Conservation (phyloP, 148 eudicot species). For the Beta vulgaris region DNA sequence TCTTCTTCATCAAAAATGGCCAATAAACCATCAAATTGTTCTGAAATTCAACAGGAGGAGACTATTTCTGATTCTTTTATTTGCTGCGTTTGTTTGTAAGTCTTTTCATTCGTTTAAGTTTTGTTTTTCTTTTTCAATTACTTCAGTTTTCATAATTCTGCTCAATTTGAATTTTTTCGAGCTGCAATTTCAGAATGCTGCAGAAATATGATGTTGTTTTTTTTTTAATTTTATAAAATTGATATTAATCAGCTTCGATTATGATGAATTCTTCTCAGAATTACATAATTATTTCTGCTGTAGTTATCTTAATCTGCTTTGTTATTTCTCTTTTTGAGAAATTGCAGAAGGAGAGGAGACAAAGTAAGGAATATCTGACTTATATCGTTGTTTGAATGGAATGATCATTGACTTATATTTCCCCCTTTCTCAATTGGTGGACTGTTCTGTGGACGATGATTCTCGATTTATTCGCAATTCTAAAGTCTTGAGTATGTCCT, state of each 20-base stretch:
- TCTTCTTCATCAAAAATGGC: constrained; percentile 9
- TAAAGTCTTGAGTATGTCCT: no score
- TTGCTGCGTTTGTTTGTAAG: constrained; percentile 73
- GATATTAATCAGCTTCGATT: neutral
- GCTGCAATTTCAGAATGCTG: neutral
- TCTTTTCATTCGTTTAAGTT: neutral
- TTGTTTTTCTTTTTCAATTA: neutral
- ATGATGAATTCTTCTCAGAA: neutral
- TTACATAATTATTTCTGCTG: no score
- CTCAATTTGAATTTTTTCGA: neutral
- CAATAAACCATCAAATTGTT: constrained; percentile 13
- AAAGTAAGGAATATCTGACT: no score
- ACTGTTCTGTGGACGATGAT: neutral
- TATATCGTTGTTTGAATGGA: neutral
- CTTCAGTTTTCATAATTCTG: neutral
- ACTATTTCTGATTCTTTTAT: constrained; percentile 44
- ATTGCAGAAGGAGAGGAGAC: no score
- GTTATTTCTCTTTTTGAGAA: no score
- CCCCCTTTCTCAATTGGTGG: neutral
- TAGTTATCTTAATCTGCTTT: no score
- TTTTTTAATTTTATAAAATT: neutral
- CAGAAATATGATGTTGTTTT: neutral
- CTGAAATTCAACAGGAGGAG: constrained; percentile 30
- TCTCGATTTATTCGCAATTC: no score
- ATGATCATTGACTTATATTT: neutral